phyloP scores from a whole-genome alignment of 2,329 filamentous ascomycete genomes.

The Neoscytalidium dimidiatum region DNA sequence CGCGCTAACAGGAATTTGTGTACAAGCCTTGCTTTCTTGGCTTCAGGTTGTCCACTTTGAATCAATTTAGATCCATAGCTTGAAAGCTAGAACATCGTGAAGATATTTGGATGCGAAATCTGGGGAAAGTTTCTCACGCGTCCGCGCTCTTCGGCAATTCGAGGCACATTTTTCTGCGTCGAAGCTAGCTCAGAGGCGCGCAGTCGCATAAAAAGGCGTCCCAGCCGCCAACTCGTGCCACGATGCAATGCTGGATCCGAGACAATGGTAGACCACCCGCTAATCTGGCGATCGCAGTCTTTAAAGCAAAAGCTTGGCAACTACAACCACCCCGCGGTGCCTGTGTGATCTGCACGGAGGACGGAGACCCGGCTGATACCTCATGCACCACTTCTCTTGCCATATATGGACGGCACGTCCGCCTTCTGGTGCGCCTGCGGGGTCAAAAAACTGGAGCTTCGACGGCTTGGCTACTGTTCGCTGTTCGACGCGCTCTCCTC shows the following conservation, averaged over 20 bases:
- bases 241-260: neutral
- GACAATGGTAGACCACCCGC: neutral
- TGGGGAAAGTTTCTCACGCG: neutral
- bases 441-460: slow-evolving; percentile 3
- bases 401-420: neutral
- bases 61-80: neutral
- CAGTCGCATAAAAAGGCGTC: neutral
- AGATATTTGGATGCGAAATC: neutral
- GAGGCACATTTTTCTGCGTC: neutral
- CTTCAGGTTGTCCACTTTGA: neutral
- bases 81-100: neutral
- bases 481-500: neutral
- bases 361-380: slow-evolving; percentile 6
- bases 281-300: neutral
- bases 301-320: neutral
- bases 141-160: neutral
- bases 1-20: neutral
- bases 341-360: slow-evolving; percentile 8
- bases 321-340: neutral
- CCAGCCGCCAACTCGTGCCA: neutral
- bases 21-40: neutral
- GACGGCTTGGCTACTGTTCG: neutral
- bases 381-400: neutral
- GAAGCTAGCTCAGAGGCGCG: neutral
- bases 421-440: slow-evolving; percentile 1